Conservation (phyloP, 164 flowering plant species). For the Paratinospora sagittata region DNA sequence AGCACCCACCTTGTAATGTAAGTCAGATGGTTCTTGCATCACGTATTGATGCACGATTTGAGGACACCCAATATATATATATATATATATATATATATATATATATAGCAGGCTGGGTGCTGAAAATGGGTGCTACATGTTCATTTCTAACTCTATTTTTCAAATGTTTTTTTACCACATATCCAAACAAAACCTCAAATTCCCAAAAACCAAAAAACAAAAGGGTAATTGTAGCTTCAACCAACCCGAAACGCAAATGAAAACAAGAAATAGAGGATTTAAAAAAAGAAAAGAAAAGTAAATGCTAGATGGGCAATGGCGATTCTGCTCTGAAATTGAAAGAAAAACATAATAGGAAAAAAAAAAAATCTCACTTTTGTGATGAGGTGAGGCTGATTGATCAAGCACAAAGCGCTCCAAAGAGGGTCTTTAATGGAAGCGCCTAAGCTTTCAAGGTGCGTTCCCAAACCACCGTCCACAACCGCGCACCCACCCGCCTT, state of each 20-base stretch:
- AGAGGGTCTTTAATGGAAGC: slow-evolving; percentile 76
- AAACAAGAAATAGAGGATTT: not conserved
- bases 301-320: not conserved
- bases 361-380: slow-evolving; percentile 31
- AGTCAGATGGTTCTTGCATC: no score
- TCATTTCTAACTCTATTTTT: no score
- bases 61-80: no score
- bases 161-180: no score
- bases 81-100: no score
- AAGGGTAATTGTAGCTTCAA: not conserved
- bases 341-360: not conserved
- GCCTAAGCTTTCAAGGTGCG: slow-evolving; percentile 77
- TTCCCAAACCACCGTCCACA: slow-evolving; percentile 88
- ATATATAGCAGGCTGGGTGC: no score
- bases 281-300: not conserved
- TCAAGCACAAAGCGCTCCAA: slow-evolving; percentile 82
- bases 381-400: slow-evolving; percentile 66
- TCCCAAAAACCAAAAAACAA: not conserved
- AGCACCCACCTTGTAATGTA: no score
- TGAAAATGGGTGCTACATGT: no score
- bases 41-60: no score
- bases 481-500: slow-evolving; percentile 81
- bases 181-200: not conserved
- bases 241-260: not conserved
- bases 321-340: no score